Conservation (phyloP, 1,284 basidiomycete species). For the Sanghuangporus sanghuang region DNA sequence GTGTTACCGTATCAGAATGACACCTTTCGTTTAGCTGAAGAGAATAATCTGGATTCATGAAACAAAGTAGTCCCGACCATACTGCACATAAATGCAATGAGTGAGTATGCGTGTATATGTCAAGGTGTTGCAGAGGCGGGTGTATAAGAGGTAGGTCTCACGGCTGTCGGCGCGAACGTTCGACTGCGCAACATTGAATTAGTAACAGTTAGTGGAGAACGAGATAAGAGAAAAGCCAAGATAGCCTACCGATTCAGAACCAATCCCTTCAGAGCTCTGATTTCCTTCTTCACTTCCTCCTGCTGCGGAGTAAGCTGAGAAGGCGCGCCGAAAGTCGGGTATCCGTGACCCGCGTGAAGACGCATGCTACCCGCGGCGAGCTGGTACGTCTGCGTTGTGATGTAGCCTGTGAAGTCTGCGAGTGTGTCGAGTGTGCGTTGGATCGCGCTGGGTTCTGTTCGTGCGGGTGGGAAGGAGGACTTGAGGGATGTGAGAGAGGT, state of each 20-base stretch:
- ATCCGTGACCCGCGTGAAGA: conserved; percentile 22
- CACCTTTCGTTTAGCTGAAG: neutral
- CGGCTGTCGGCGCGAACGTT: conserved; percentile 7
- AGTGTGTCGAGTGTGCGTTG: conserved; percentile 54
- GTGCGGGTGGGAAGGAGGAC: conserved; percentile 36
- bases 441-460: conserved; percentile 24
- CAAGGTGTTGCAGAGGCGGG: neutral
- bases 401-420: conserved; percentile 61
- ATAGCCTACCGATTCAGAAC: conserved; percentile 51
- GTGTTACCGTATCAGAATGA: neutral
- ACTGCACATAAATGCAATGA: neutral
- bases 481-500: conserved; percentile 40
- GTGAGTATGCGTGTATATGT: neutral
- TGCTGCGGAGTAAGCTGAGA: conserved; percentile 37
- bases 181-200: neutral
- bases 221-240: neutral
- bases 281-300: conserved; percentile 60
- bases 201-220: conserved; percentile 17
- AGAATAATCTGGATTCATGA: neutral
- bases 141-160: neutral
- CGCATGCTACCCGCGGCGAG: conserved; percentile 31
- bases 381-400: conserved; percentile 56
- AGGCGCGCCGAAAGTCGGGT: neutral
- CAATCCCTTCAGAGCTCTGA: conserved; percentile 61
- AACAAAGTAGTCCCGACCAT: too few species aligned